A percentile compares a stretch with the other conserved stretches of the same genome.
Conservation (phyloP, 2,329 filamentous ascomycete genomes). For the Bipolaris zeicola region DNA sequence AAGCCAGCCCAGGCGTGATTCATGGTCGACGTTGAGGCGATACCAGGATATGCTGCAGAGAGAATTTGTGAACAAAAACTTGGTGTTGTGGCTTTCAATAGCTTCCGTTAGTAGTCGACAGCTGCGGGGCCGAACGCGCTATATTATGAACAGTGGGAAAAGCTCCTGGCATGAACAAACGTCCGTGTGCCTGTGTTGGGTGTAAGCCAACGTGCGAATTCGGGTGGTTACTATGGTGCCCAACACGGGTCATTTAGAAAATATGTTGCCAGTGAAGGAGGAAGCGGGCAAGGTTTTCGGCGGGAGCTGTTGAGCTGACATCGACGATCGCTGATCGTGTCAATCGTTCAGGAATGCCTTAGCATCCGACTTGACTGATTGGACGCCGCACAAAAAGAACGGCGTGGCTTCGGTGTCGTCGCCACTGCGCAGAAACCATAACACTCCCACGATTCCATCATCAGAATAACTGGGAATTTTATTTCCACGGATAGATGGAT, state of each 20-base stretch:
- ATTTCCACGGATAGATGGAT: not conserved
- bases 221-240: not conserved
- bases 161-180: not conserved
- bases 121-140: constrained; percentile 8
- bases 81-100: not conserved
- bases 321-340: not conserved
- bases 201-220: not conserved
- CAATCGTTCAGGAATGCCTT: not conserved
- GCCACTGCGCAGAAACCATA: not conserved
- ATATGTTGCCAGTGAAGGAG: not conserved
- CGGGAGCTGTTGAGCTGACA: not conserved
- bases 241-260: not conserved
- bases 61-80: not conserved
- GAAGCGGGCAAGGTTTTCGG: not conserved
- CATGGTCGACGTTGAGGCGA: constrained; percentile 1
- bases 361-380: not conserved
- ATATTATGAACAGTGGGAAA: constrained; percentile 5
- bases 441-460: not conserved
- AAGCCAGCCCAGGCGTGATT: not conserved
- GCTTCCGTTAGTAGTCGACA: constrained; percentile 1
- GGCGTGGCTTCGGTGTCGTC: not conserved
- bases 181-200: not conserved
- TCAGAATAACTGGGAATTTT: not conserved
- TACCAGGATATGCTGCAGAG: not conserved
- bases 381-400: not conserved